Evolutionary conservation across 2,329 filamentous ascomycete genomes (phyloP).

Genomic region (Emmonsia crescens): DNA sequence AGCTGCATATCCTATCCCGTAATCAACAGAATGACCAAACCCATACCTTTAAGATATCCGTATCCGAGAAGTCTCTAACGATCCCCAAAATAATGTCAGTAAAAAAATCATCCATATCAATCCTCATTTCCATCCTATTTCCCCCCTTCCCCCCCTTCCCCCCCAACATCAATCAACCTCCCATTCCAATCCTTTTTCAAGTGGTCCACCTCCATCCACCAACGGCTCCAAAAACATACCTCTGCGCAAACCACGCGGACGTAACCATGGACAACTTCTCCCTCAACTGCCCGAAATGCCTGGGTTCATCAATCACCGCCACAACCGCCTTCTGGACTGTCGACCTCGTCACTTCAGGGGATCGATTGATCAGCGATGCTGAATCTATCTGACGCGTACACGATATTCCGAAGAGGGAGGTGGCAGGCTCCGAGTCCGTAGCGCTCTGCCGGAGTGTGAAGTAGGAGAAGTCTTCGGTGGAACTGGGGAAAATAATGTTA

Average conservation of each 20-base stretch:
- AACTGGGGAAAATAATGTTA: slow-evolving; percentile 38
- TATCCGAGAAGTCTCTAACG: slow-evolving; percentile 68
- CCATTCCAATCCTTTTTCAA: neutral
- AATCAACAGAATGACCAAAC: slow-evolving; percentile 3
- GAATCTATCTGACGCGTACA: slow-evolving; percentile 88
- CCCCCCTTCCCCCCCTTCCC: too few relatives aligned
- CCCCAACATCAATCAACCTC: neutral
- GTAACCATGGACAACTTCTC: slow-evolving; percentile 86
- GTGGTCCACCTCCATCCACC: neutral
- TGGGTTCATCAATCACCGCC: slow-evolving; percentile 82
- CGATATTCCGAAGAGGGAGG: slow-evolving; percentile 88
- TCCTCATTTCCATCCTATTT: neutral
- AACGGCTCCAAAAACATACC: slow-evolving; percentile 32
- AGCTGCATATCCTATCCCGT: slow-evolving; percentile 4
- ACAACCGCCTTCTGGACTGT: slow-evolving; percentile 98
- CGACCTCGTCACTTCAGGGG: slow-evolving; percentile 85
- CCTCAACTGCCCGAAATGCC: slow-evolving; percentile 79
- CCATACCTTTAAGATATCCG: slow-evolving; percentile 65
- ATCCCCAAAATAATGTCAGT: neutral
- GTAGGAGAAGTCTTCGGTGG: slow-evolving; percentile 94
- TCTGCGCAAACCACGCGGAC: slow-evolving; percentile 91
- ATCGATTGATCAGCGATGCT: slow-evolving; percentile 62
- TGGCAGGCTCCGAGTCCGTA: slow-evolving; percentile 43
- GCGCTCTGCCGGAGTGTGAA: slow-evolving; percentile 68
- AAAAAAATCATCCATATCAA: neutral